These are phyloP conservation scores for Neurospora discreta DNA, from an alignment of 495 filamentous ascomycete genomes.

Conservation along the genomic window DNA sequence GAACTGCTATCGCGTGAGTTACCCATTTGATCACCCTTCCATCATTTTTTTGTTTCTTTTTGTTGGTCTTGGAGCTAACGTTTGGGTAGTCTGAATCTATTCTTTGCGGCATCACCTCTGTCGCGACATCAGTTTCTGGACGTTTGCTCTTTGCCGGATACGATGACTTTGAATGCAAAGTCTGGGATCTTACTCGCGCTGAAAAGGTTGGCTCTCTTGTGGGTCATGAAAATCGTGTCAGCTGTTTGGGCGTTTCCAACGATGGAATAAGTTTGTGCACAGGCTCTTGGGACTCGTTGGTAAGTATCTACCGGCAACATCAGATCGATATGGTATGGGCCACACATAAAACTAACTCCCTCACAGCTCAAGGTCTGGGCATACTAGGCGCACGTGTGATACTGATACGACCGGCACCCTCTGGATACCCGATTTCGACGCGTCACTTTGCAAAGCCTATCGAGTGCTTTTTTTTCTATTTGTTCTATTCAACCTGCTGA, in stretches of 20 bases:
- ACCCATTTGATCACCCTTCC: not conserved
- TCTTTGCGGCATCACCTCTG: slow-evolving; percentile 94
- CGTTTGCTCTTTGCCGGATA: slow-evolving; percentile 94
- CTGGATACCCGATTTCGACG: slow-evolving; percentile 21
- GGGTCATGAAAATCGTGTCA: slow-evolving; percentile 97
- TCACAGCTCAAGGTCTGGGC: slow-evolving; percentile 80
- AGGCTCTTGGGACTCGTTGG: slow-evolving; percentile 97
- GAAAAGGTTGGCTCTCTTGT: slow-evolving; percentile 94
- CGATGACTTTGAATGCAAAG: slow-evolving; percentile 99
- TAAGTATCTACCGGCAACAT: slow-evolving; percentile 39
- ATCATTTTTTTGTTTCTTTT: not conserved
- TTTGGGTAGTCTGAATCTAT: slow-evolving; percentile 81
- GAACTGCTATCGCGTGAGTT: slow-evolving; percentile 85
- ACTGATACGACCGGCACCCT: slow-evolving; percentile 14
- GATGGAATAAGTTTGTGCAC: slow-evolving; percentile 99
- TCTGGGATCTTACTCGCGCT: slow-evolving; percentile 94
- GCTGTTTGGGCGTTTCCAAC: slow-evolving; percentile 96
- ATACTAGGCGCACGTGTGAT: slow-evolving; percentile 33
- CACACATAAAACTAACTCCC: slow-evolving; percentile 14
- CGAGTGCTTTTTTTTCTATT: slow-evolving; percentile 20
- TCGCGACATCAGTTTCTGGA: slow-evolving; percentile 95
- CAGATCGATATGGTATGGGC: not conserved
- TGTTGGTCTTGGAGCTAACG: slow-evolving; percentile 7
- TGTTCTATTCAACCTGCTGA: slow-evolving; percentile 30
- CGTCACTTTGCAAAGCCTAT: slow-evolving; percentile 21